Conservation (phyloP, 371 early-diverging fungal species). For the Paraphysoderma sedebokerense region DNA sequence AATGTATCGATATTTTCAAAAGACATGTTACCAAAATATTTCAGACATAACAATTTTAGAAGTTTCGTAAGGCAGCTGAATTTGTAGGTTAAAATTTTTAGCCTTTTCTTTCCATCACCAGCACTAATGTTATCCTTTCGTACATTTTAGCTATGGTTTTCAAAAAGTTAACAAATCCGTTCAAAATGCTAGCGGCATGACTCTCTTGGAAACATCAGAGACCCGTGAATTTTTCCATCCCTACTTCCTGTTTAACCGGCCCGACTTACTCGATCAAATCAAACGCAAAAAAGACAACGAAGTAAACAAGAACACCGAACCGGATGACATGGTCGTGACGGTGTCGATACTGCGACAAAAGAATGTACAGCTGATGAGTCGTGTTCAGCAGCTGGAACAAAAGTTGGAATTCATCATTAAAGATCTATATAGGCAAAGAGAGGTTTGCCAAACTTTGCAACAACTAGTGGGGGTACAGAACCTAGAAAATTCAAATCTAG, state of each 20-base stretch:
- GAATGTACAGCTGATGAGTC: too few species aligned
- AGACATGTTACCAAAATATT: slow-evolving; percentile 56
- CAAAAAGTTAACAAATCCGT: slow-evolving; percentile 64
- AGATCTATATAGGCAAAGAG: too few species aligned
- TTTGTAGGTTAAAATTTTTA: too few species aligned
- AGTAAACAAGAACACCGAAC: slow-evolving; percentile 16
- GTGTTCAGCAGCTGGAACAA: too few species aligned
- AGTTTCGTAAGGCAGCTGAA: slow-evolving; percentile 75
- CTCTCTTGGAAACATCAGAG: slow-evolving; percentile 35
- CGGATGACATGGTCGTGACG: too few species aligned
- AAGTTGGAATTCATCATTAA: too few species aligned
- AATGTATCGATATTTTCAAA: slow-evolving; percentile 64
- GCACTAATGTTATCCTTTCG: too few species aligned
- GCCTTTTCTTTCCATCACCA: too few species aligned
- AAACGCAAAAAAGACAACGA: slow-evolving; percentile 48
- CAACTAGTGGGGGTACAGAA: too few species aligned
- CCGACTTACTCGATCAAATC: slow-evolving; percentile 67
- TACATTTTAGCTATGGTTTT: slow-evolving; percentile 48
- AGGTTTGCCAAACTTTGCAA: too few species aligned
- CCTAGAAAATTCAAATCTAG: too few species aligned
- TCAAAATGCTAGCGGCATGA: slow-evolving; percentile 40
- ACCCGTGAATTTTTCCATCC: slow-evolving; percentile 88
- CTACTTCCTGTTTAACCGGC: slow-evolving; percentile 56
- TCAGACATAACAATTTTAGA: slow-evolving; percentile 69
- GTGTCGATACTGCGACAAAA: too few species aligned